Evolutionary conservation across 805 yeast species (phyloP), one percentile per base, ranked within the genome.

Genomic region (Zygotorulaspora florentina): DNA sequence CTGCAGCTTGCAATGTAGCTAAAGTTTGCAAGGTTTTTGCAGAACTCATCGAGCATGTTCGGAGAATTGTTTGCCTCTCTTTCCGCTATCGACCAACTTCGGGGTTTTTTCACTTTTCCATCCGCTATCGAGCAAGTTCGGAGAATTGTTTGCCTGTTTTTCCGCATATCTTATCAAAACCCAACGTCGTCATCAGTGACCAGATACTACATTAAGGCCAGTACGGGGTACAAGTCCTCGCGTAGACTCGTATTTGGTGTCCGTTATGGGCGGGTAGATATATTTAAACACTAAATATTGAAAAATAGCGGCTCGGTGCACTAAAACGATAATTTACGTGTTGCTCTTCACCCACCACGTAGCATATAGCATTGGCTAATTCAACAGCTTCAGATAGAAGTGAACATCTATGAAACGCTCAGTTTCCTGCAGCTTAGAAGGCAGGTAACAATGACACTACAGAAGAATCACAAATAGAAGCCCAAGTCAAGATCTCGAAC

Each of bases 101-200:
- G 11, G 11, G 11, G 29, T 9, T 11, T 27, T 27, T 27, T 27
- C 29, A 27, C 17, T 9, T 27, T 27, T 33, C 18, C 17, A 33
- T 5, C 3, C 15, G 12, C 38, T 13, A 35, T 35, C 5, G 12
- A 16, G 12, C 25, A 11, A 35, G 25, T 35, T 35, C 38, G 38
- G 38, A 35, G 38, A 35, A 35, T 16, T 35, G 11, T 35, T 35
- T 35, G 38, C 25, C 18, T 16, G 23, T 35, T 35, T 35, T 13
- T 35, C 38, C 38, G 38, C 38, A 35, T 9, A 9, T 35, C 38
- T 16, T 35, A 15, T 15, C 38, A 35, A 35, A 23, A 23, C 18
- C 38, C 11, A 35, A 18, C 18, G 23, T 35, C 38, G 38, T 35
- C 38, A 35, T 35, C 20, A 35, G 38, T 17, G 38, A 35, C 23